phyloP scores from a whole-genome alignment of 164 flowering plant species.

The Vitis vinifera region ASM3070453v1 NC_081822.1:8339501-8340000 shows the following conservation, averaged over 20 bases:
- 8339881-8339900: not conserved
- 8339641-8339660: too few species aligned
- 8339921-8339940: slow-evolving; percentile 78
- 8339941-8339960: slow-evolving; percentile 78
- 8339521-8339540: too few species aligned
- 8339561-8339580: too few species aligned
- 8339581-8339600: too few species aligned
- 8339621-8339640: too few species aligned
- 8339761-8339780: not conserved
- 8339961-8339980: slow-evolving; percentile 87
- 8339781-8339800: not conserved
- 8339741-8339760: not conserved
- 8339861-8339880: not conserved
- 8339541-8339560: too few species aligned
- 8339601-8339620: too few species aligned
- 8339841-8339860: slow-evolving; percentile 1
- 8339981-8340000: slow-evolving; percentile 67
- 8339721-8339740: too few species aligned
- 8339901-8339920: not conserved
- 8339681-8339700: too few species aligned
- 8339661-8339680: too few species aligned
- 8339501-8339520: not conserved
- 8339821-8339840: not conserved
- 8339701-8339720: too few species aligned
- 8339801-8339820: not conserved